Evolutionary conservation across 768 basidiomycete genomes (phyloP), one percentile per base, ranked within the genome.

Genomic region (Candolleomyces eurysporus): DNA sequence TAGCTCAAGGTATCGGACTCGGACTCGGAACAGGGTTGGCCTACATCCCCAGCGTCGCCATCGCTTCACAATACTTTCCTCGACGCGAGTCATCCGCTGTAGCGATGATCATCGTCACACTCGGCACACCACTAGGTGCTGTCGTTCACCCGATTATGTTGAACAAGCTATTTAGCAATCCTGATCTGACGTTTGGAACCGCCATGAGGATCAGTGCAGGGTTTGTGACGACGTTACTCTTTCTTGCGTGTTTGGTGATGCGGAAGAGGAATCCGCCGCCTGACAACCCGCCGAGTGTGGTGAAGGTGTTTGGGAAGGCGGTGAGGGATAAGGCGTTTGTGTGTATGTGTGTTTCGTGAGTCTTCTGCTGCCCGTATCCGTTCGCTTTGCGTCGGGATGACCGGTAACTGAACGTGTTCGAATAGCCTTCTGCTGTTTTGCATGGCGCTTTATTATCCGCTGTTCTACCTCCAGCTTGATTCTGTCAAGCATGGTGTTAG

Each of bases 61-160:
- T 82, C 32, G 61, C 78, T 21, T 73, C 76, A 16, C 79, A 81
- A 50, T 75, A 79, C 61, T 84, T 82, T 67, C 66, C 70, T 39
- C 65, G 62, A 21, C 72, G 74, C 5, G 75, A 75, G 19, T 36
- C 36, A 36, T 36, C 36, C 36, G 74, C 75, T 17, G 65, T 80
- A 40, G 82, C 79, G 0, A 79, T 80, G 67, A 77, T 80, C 14
- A 59, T 63, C 36, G 62, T 61, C 60, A 58, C 58, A 22, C 61
- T 66, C 11, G 66, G 62, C 19, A 50, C 50, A 48, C 58, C 62
- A 10, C 56, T 71, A 14, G 70, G 68, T 22, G 65, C 64, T 9
- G 61, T 79, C 40, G 63, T 83, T 9, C 78, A 78, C 58, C 78
- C 80, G 4, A 78, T 82, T 60, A 74, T 83, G 73, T 64, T 86